Conservation (phyloP, 2,329 filamentous ascomycete genomes). For the Aureobasidium pullulans region DNA sequence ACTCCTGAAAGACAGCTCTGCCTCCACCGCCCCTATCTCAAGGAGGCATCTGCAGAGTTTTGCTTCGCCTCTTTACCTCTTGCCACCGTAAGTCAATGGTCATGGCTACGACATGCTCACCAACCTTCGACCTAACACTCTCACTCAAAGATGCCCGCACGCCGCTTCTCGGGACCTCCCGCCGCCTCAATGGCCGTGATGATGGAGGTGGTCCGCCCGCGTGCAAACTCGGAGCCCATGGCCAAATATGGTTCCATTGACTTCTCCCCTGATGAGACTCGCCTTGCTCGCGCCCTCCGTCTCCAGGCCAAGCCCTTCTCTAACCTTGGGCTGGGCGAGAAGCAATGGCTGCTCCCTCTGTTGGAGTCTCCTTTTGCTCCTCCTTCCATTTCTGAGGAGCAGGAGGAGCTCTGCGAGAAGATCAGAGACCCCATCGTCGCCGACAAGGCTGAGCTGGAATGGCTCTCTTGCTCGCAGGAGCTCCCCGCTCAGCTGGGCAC, state of each 20-base stretch:
- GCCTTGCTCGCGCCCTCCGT: not conserved
- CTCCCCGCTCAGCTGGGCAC: constrained; percentile 14
- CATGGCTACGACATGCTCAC: not conserved
- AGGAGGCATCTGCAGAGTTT: not conserved
- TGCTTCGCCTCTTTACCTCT: not conserved
- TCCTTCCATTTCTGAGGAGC: not conserved
- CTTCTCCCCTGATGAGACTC: not conserved
- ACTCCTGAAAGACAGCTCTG: not conserved
- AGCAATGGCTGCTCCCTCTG: not conserved
- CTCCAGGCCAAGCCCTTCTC: not conserved
- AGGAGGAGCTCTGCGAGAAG: not conserved
- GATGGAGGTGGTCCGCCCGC: not conserved
- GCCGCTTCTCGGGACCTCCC: constrained; percentile 2
- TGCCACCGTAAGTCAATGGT: not conserved
- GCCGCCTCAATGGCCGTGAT: not conserved
- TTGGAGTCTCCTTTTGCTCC: not conserved
- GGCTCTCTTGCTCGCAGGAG: constrained; percentile 19
- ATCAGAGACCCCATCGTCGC: constrained; percentile 18
- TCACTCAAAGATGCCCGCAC: not conserved
- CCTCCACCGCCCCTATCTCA: not conserved
- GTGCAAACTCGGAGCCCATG: constrained; percentile 2
- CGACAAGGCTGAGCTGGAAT: constrained; percentile 20
- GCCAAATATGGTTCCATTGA: not conserved
- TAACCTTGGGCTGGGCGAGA: not conserved
- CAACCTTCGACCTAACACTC: not conserved